Evolutionary conservation across 2,329 filamentous ascomycete species (phyloP).

Genomic region (Aspergillus pseudonomiae): DNA sequence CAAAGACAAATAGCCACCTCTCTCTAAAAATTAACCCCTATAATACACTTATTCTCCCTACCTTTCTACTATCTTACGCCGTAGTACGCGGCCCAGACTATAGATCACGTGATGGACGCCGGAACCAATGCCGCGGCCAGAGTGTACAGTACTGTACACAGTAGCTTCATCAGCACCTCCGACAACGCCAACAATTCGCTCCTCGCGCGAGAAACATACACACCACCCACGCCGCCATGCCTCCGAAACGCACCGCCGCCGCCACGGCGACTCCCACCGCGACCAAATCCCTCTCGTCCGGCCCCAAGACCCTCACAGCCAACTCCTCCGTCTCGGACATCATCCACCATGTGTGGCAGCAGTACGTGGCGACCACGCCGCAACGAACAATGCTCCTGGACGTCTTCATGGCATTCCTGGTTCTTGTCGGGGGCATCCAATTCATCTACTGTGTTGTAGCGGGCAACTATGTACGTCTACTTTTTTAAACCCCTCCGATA

Average conservation of each 20-base stretch:
- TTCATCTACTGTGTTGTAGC: slow-evolving; percentile 90
- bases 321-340: slow-evolving; percentile 59
- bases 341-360: slow-evolving; percentile 69
- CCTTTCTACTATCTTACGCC: background rate
- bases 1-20: background rate
- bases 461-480: slow-evolving; percentile 83
- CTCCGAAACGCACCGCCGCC: slow-evolving; percentile 30
- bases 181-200: background rate
- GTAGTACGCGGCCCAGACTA: background rate
- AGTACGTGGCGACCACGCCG: slow-evolving; percentile 79
- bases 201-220: background rate
- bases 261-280: slow-evolving; percentile 23
- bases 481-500: background rate
- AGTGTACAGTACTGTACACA: slow-evolving; percentile 13
- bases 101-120: slow-evolving; percentile 7
- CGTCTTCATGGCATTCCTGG: slow-evolving; percentile 84
- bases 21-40: background rate
- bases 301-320: slow-evolving; percentile 39
- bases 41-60: background rate
- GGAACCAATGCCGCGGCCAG: background rate
- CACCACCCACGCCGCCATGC: slow-evolving; percentile 6
- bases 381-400: slow-evolving; percentile 93
- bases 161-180: slow-evolving; percentile 17
- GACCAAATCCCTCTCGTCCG: slow-evolving; percentile 35
- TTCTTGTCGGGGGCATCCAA: slow-evolving; percentile 83